phyloP scores from a whole-genome alignment of 2,329 filamentous ascomycete genomes.

The Alternaria panax region DNA sequence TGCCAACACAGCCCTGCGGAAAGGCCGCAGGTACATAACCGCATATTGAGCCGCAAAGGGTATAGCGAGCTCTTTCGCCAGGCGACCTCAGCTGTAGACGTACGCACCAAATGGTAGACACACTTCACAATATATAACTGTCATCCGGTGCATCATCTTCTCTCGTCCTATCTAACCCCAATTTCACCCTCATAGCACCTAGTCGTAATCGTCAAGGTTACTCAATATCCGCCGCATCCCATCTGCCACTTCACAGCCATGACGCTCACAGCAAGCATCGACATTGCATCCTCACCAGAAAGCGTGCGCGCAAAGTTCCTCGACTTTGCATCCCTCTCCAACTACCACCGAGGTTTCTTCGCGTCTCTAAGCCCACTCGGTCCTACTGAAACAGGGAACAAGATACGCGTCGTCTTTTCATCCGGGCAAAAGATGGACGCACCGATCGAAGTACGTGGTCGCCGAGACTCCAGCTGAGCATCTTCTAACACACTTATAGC shows the following conservation, averaged over 20 bases:
- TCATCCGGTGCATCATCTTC: neutral
- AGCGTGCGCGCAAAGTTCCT: conserved; percentile 26
- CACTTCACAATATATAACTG: neutral
- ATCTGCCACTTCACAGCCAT: conserved; percentile 7
- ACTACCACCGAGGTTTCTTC: conserved; percentile 24
- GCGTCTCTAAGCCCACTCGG: conserved; percentile 22
- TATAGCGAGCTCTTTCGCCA: neutral
- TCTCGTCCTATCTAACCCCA: neutral
- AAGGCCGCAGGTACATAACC: neutral
- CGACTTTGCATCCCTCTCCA: conserved; percentile 19
- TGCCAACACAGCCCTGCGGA: neutral
- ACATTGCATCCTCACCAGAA: conserved; percentile 25
- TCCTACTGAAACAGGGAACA: conserved; percentile 17
- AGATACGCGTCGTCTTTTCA: conserved; percentile 18
- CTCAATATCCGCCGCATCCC: neutral
- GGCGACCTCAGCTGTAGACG: neutral
- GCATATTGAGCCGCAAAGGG: conserved; percentile 15
- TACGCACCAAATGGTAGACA: neutral
- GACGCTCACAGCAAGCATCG: conserved; percentile 20
- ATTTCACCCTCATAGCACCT: neutral
- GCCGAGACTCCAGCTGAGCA: neutral
- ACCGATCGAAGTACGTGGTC: conserved; percentile 11
- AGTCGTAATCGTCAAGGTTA: neutral
- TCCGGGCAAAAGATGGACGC: conserved; percentile 15
- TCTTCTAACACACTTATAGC: conserved; percentile 4